Evolutionary conservation across 2,329 filamentous ascomycete genomes (phyloP), one percentile per base, ranked within the genome.

Genomic region (Aspergillus transmontanensis): DNA sequence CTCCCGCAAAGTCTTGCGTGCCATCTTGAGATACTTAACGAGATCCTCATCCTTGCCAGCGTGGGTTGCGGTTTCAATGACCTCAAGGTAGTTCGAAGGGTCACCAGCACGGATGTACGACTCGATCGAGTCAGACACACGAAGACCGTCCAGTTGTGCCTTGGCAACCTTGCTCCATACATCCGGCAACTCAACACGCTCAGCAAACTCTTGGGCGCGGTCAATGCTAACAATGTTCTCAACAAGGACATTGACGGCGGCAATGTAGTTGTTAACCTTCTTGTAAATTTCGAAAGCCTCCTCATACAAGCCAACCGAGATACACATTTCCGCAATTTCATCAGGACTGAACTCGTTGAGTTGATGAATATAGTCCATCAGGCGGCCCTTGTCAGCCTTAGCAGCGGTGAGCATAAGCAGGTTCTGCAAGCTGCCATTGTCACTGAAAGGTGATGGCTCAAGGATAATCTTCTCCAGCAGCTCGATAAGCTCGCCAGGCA

Each of bases 141-240:
- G 93, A 43, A 99, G 89, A 70, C 95, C 95, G 76, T 99, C 95
- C 62, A 99, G 87, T 81, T 99, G 95, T 61, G 95, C 94, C 85
- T 99, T 99, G 68, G 93, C 95, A 70, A 99, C 94, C 83, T 92
- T 94, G 84, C 94, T 98, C 95, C 95, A 99, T 30, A 99, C 95
- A 73, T 97, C 93, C 2, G 95, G 91, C 65, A 93, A 82, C 72
- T 99, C 95, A 62, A 99, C 92, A 67, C 94, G 91, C 74, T 99
- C 95, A 21, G 95, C 96, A 75, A 95, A 99, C 48, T 93, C 92
- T 75, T 97, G 94, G 5, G 95, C 95, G 66, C 95, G 91, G 77
- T 99, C 96, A 72, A 99, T 98, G 85, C 93, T 97, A 74, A 99
- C 94, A 72, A 99, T 89, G 75, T 99, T 90, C 74, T 99, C 95